Evolutionary conservation across 179 eudicot species (phyloP).

Genomic region (Gypsophila paniculata): DNA sequence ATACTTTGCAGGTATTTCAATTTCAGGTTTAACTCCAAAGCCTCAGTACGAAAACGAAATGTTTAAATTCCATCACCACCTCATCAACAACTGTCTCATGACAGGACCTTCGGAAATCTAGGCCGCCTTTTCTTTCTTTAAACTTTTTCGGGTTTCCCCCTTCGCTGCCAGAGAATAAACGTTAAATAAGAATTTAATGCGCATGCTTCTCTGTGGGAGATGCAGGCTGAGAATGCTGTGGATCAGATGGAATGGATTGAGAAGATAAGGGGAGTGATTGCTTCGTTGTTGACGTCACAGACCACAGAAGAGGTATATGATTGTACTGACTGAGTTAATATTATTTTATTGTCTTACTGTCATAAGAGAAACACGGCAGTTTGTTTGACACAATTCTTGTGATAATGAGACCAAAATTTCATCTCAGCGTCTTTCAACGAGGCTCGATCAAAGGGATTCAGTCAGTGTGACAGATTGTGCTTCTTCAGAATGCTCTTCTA

Average conservation of each 20-base stretch:
- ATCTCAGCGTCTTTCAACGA: slow-evolving; percentile 31
- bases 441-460: slow-evolving; percentile 37
- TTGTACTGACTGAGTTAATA: neutral
- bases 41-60: neutral
- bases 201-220: slow-evolving; percentile 16
- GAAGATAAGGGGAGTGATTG: slow-evolving; percentile 78
- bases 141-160: neutral
- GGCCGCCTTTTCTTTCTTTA: neutral
- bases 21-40: neutral
- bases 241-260: slow-evolving; percentile 96
- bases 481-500: slow-evolving; percentile 47
- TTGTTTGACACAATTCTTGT: neutral
- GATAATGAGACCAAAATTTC: slow-evolving; percentile 15
- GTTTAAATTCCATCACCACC: neutral
- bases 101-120: neutral
- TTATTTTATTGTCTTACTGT: neutral
- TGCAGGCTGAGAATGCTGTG: slow-evolving; percentile 73
- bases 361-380: neutral
- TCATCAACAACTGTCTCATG: neutral
- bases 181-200: neutral
- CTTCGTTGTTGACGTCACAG: slow-evolving; percentile 65
- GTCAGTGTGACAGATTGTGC: slow-evolving; percentile 30
- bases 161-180: neutral
- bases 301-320: slow-evolving; percentile 52
- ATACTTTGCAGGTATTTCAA: slow-evolving; percentile 72